Evolutionary conservation across 345 rosid genomes (phyloP).

Genomic region (Populus nigra): DNA sequence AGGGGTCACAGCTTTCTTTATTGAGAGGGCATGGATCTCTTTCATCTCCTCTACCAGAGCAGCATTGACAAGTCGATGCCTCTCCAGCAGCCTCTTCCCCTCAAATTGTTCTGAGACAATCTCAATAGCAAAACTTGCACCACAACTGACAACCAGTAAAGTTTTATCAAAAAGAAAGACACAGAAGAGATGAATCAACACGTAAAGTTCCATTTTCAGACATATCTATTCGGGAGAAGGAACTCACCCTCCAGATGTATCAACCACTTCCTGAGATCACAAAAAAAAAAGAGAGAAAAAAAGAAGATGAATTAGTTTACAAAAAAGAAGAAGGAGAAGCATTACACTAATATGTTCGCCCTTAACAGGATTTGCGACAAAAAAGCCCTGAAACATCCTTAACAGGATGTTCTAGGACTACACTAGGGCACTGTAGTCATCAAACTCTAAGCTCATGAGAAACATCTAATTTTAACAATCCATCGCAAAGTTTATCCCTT

Average conservation of each 20-base stretch:
- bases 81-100: slow-evolving; percentile 84
- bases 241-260: slow-evolving; percentile 91
- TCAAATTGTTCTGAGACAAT: slow-evolving; percentile 70
- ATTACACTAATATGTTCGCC: background rate
- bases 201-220: background rate
- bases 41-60: slow-evolving; percentile 83
- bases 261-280: slow-evolving; percentile 64
- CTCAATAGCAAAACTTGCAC: slow-evolving; percentile 74
- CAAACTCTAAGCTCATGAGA: background rate
- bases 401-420: background rate
- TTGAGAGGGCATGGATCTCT: slow-evolving; percentile 87
- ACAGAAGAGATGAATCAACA: background rate
- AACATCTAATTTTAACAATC: background rate
- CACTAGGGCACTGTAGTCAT: background rate
- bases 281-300: background rate
- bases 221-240: background rate
- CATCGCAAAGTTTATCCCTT: background rate
- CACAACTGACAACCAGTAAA: slow-evolving; percentile 49
- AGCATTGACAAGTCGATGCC: slow-evolving; percentile 75
- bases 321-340: background rate
- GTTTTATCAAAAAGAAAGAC: background rate
- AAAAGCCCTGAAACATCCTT: background rate
- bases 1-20: slow-evolving; percentile 67
- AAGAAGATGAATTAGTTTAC: background rate
- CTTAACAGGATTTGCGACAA: background rate